Conservation (phyloP, 805 yeast species). For the Metschnikowia koreensis region DNA sequence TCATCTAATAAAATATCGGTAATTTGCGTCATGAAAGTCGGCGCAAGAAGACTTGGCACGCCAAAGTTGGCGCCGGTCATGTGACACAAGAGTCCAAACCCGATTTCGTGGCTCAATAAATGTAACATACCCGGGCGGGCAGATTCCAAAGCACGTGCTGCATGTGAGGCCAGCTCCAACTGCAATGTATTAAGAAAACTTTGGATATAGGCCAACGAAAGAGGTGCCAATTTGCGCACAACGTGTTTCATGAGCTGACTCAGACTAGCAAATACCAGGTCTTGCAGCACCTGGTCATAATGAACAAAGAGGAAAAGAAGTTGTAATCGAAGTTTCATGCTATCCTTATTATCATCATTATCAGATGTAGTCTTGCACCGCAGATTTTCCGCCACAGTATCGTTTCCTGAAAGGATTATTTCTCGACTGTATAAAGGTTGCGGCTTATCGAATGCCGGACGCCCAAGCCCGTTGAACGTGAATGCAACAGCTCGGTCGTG, state of each 20-base stretch:
- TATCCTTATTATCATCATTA: slow-evolving; percentile 26
- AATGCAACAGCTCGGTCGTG: slow-evolving; percentile 31
- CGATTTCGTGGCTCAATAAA: not conserved
- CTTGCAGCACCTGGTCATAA: not conserved
- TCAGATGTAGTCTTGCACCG: slow-evolving; percentile 9
- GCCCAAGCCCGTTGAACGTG: slow-evolving; percentile 29
- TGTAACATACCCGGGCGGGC: not conserved
- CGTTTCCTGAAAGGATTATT: slow-evolving; percentile 21
- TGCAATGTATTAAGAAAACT: slow-evolving; percentile 1
- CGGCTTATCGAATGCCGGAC: slow-evolving; percentile 17
- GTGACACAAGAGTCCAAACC: not conserved
- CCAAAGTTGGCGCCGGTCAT: not conserved
- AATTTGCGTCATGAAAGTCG: not conserved
- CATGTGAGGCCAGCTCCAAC: not conserved
- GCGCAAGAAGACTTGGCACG: not conserved
- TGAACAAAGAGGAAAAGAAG: slow-evolving; percentile 4
- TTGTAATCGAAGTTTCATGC: slow-evolving; percentile 26
- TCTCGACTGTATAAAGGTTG: slow-evolving; percentile 29
- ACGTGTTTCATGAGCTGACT: not conserved
- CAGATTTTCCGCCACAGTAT: slow-evolving; percentile 15
- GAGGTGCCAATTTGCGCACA: not conserved
- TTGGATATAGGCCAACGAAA: slow-evolving; percentile 4
- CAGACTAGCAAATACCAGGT: not conserved
- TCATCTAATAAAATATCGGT: slow-evolving; percentile 2
- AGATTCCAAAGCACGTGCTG: not conserved